Percentiles rank a stretch among this genome's conserved stretches.
These are phyloP conservation scores for Heliosperma pusillum DNA, from an alignment of 148 eudicot genomes.

Conservation along the genomic window DNA sequence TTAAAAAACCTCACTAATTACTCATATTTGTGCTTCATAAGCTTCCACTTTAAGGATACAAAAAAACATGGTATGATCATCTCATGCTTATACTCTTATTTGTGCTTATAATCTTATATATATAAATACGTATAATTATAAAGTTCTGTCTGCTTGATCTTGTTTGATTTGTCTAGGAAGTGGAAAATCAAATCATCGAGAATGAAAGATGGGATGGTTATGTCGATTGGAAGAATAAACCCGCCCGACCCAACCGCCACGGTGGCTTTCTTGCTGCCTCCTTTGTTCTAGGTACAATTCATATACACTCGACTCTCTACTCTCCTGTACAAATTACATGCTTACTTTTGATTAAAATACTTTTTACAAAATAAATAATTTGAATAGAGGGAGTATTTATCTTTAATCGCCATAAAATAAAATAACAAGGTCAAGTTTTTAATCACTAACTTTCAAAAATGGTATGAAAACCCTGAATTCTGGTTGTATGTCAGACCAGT, in stretches of 20 bases:
- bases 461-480: background rate
- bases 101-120: background rate
- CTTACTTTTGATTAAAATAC: too few species aligned
- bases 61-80: conserved; percentile 13
- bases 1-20: background rate
- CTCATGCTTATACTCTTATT: too few species aligned
- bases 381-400: too few species aligned
- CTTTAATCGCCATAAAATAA: too few species aligned
- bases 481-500: background rate
- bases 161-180: conserved; percentile 26
- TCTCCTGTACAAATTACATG: too few species aligned
- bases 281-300: conserved; percentile 30
- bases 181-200: conserved; percentile 16
- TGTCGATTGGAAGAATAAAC: conserved; percentile 31
- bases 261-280: conserved; percentile 36
- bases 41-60: background rate
- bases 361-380: too few species aligned
- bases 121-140: background rate
- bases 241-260: conserved; percentile 30
- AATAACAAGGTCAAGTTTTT: too few species aligned
- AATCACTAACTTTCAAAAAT: too few species aligned
- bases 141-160: background rate
- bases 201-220: conserved; percentile 35
- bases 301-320: too few species aligned
- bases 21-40: conserved; percentile 4